Evolutionary conservation across 306 rosid genomes (phyloP).

Genomic region (cucumber (Cucumis sativus)): DNA sequence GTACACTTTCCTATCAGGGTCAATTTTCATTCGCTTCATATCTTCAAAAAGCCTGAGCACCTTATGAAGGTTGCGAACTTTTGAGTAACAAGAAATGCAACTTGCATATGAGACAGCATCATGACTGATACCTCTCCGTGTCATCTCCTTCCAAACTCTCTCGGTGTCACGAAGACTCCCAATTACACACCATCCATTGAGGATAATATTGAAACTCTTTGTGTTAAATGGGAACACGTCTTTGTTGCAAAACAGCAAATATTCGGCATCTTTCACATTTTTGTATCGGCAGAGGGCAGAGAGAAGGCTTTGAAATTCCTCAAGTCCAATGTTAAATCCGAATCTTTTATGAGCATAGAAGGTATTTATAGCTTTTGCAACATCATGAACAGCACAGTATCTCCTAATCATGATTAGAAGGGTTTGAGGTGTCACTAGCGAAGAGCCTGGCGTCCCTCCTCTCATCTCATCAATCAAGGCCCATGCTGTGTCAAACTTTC

Average conservation of each 20-base stretch:
- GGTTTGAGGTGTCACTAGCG: constrained; percentile 60
- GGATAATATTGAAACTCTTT: constrained; percentile 79
- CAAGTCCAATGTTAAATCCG: constrained; percentile 39
- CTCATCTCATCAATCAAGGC: constrained; percentile 64
- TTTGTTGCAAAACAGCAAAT: constrained; percentile 48
- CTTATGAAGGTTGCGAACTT: constrained; percentile 41
- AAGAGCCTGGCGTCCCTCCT: constrained; percentile 22
- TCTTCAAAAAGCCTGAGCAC: constrained; percentile 49
- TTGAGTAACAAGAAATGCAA: constrained; percentile 75
- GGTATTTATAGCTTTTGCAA: constrained; percentile 62
- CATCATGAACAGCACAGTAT: constrained; percentile 63
- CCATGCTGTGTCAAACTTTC: constrained; percentile 91
- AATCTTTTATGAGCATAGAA: constrained; percentile 54
- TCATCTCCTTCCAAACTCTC: constrained; percentile 79
- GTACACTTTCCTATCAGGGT: constrained; percentile 71
- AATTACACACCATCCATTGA: constrained; percentile 76
- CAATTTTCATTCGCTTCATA: constrained; percentile 42
- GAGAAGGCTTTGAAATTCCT: constrained; percentile 69
- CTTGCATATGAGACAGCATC: constrained; percentile 71
- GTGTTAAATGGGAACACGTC: constrained; percentile 44
- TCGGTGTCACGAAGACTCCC: constrained; percentile 51
- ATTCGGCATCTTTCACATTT: constrained; percentile 72
- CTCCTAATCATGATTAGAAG: constrained; percentile 70
- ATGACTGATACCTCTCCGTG: constrained; percentile 39
- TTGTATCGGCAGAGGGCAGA: constrained; percentile 84